Conservation (phyloP, 73 alveolate species). For the Tetrahymena borealis region DNA sequence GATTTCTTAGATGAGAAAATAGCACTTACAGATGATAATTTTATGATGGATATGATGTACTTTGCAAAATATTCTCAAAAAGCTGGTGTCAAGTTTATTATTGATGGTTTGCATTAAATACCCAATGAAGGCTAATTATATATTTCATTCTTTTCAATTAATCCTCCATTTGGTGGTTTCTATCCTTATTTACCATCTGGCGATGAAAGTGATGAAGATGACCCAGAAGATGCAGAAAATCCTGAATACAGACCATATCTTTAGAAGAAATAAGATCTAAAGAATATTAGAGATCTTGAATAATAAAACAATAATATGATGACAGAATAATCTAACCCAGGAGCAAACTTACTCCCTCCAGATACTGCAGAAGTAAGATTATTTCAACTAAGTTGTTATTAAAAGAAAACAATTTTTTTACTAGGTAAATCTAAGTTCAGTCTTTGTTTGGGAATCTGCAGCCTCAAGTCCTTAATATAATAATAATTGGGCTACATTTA, state of each 20-base stretch:
- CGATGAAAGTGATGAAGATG: conserved; percentile 8
- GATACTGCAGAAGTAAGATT: not conserved
- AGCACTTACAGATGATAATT: conserved; percentile 30
- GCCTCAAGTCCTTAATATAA: conserved; percentile 38
- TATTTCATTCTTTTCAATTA: conserved; percentile 16
- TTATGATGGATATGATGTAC: conserved; percentile 47
- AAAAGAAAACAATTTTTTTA: not conserved
- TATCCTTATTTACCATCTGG: conserved; percentile 21
- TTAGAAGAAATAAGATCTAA: not conserved
- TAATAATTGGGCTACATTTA: conserved; percentile 45
- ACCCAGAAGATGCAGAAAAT: not conserved
- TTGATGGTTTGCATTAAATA: conserved; percentile 71
- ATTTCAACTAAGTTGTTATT: not conserved
- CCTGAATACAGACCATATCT: not conserved
- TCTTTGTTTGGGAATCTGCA: conserved; percentile 33
- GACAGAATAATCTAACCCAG: not conserved
- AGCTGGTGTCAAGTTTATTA: conserved; percentile 70
- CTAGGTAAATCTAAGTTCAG: conserved; percentile 36
- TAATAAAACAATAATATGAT: not conserved
- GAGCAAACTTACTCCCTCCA: not conserved
- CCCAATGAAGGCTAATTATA: conserved; percentile 38
- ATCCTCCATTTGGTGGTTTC: conserved; percentile 33
- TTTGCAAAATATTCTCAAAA: conserved; percentile 48
- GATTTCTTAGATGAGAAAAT: conserved; percentile 31
- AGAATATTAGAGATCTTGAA: not conserved